These are phyloP conservation scores for Phytopythium boreale DNA, from an alignment of 352 stramenopile genomes.

Conservation along the genomic window DNA sequence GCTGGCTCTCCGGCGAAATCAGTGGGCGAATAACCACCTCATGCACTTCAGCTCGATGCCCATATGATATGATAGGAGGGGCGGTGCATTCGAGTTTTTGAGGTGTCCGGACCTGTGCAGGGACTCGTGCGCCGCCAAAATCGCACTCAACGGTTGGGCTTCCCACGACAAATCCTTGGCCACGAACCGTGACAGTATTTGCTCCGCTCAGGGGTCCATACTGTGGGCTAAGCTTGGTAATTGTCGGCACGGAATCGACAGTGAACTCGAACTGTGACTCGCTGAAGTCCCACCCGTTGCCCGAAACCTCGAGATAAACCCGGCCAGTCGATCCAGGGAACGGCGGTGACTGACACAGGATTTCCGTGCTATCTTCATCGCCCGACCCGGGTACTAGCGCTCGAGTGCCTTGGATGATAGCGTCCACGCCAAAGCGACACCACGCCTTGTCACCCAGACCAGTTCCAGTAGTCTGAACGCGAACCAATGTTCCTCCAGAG, in stretches of 20 bases:
- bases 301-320: slow-evolving; percentile 34
- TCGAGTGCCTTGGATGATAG: slow-evolving; percentile 16
- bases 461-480: slow-evolving; percentile 17
- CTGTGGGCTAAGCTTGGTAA: slow-evolving; percentile 8
- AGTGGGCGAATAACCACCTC: slow-evolving; percentile 1
- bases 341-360: slow-evolving; percentile 19
- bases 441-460: slow-evolving; percentile 13
- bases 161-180: slow-evolving; percentile 19
- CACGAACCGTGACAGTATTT: slow-evolving; percentile 17
- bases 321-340: slow-evolving; percentile 5
- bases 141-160: slow-evolving; percentile 20
- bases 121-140: slow-evolving; percentile 20
- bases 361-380: background rate
- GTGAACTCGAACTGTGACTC: slow-evolving; percentile 20
- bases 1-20: background rate
- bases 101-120: background rate
- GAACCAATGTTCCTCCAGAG: slow-evolving; percentile 18
- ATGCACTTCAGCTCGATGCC: background rate
- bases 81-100: background rate
- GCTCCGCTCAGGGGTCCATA: slow-evolving; percentile 8
- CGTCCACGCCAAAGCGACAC: slow-evolving; percentile 33
- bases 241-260: slow-evolving; percentile 11
- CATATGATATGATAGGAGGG: background rate
- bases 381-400: background rate
- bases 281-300: slow-evolving; percentile 46